Percentiles rank a stretch among this genome's conserved stretches.
Conservation (phyloP, 352 stramenopile species). For the Phytophthora sp. region DNA sequence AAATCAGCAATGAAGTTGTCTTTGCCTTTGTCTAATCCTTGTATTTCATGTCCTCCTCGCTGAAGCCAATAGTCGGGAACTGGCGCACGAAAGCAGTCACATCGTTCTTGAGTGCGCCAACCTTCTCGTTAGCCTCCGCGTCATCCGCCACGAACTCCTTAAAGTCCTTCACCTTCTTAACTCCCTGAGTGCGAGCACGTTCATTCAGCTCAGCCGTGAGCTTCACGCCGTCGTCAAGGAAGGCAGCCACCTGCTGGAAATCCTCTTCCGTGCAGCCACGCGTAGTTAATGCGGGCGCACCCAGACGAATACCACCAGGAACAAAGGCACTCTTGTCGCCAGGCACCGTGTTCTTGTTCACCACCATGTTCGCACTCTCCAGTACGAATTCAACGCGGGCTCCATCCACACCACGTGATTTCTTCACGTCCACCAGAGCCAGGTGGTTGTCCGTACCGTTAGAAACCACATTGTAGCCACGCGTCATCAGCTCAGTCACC, state of each 20-base stretch:
- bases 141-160: conserved; percentile 80
- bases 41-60: conserved; percentile 93
- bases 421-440: conserved; percentile 97
- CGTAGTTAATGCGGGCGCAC: conserved; percentile 95
- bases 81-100: conserved; percentile 94
- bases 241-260: conserved; percentile 94
- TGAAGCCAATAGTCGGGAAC: conserved; percentile 97
- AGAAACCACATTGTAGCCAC: conserved; percentile 97
- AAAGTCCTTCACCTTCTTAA: conserved; percentile 95
- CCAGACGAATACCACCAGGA: conserved; percentile 97
- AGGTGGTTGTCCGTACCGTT: conserved; percentile 99
- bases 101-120: conserved; percentile 84
- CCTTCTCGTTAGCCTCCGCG: conserved; percentile 54
- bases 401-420: conserved; percentile 92
- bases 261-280: conserved; percentile 96
- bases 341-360: conserved; percentile 99
- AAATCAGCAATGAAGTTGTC: conserved; percentile 4
- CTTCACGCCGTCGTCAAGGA: conserved; percentile 95
- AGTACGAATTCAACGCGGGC: conserved; percentile 96
- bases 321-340: conserved; percentile 97
- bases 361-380: conserved; percentile 97
- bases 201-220: conserved; percentile 93
- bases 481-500: conserved; percentile 84
- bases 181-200: conserved; percentile 90
- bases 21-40: conserved; percentile 58